Base-by-base conservation (phyloP, 441 rosid genomes). In the Aleurites moluccanus region DNA sequence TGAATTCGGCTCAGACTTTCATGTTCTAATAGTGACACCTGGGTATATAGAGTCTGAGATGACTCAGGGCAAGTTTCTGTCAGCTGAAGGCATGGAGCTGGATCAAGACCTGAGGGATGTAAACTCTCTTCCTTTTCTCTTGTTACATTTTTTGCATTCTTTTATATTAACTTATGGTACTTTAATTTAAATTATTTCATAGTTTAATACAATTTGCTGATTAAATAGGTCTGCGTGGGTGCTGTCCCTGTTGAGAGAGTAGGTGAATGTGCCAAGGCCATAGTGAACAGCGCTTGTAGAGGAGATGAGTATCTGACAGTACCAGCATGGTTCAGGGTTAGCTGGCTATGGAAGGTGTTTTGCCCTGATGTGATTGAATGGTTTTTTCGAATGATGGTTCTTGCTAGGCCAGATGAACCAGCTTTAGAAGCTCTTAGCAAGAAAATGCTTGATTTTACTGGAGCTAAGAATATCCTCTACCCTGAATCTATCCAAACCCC, bases 41-140 rank as follows among this genome's bases (percentile, higher is more conserved):
- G 92, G 89, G 14, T 82, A 79, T 72, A 80, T 88, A 4, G 92
- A 90, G 62, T 89, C 96, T 0, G 91, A 88, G 73, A 42, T 89
- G 52, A 90, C 91, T 25, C 82, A 78, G 78, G 96, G 92, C 11
- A 90, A 91, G 77, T 77, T 77, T 72, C 35, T 87, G 0, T 66
- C 77, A 0, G 78, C 77, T 18, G 91, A 86, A 65, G 92, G 92
- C 27, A 71, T 87, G 67, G 68, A 81, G 57, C 73, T 90, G 10
- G 82, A 90, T 74, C 83, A 86, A 73, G 89, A 85, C 72, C 2
- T 83, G 67, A 84, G 91, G 75, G 93, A 90, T 77, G 96, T 86
- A 79, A 77, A 87, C 49, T 10, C 7, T 23, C 49, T 25, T 0
- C 52, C 6, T 21, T 28, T 11, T 1, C 23, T 28, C 4, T 6